phyloP scores from a whole-genome alignment of 805 yeast genomes.

The Candida pseudoglaebosa region DNA sequence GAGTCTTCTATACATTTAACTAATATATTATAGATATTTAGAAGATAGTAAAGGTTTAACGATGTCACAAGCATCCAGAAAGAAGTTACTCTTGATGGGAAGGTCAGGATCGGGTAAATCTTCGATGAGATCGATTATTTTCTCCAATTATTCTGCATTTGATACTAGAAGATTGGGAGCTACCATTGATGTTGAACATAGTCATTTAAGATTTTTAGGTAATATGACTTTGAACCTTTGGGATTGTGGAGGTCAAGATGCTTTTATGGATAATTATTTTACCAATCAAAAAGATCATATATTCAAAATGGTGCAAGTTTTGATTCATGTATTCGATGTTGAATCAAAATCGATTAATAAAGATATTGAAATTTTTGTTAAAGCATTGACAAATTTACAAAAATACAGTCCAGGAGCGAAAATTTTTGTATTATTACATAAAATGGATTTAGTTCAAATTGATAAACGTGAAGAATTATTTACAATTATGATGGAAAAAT shows the following conservation, averaged over 20 bases:
- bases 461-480: constrained; percentile 84
- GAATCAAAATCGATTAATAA: constrained; percentile 87
- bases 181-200: constrained; percentile 97
- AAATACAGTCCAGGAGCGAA: constrained; percentile 87
- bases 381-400: constrained; percentile 75
- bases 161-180: constrained; percentile 96
- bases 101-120: constrained; percentile 97
- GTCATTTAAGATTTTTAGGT: constrained; percentile 86
- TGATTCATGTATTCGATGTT: constrained; percentile 94
- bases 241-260: constrained; percentile 99
- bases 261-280: constrained; percentile 91
- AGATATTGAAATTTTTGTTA: constrained; percentile 87
- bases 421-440: constrained; percentile 86
- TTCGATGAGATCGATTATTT: constrained; percentile 94
- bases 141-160: constrained; percentile 92
- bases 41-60: too few relatives aligned
- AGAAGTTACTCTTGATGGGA: constrained; percentile 58
- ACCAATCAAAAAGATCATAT: constrained; percentile 87
- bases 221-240: constrained; percentile 93
- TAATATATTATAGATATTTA: too few relatives aligned
- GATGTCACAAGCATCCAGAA: constrained; percentile 32
- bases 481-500: constrained; percentile 75
- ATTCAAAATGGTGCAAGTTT: constrained; percentile 91
- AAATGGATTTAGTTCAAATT: constrained; percentile 91
- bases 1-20: too few relatives aligned